Base-by-base conservation (phyloP, 257 asterid genomes). In the Scutellaria minor region DNA sequence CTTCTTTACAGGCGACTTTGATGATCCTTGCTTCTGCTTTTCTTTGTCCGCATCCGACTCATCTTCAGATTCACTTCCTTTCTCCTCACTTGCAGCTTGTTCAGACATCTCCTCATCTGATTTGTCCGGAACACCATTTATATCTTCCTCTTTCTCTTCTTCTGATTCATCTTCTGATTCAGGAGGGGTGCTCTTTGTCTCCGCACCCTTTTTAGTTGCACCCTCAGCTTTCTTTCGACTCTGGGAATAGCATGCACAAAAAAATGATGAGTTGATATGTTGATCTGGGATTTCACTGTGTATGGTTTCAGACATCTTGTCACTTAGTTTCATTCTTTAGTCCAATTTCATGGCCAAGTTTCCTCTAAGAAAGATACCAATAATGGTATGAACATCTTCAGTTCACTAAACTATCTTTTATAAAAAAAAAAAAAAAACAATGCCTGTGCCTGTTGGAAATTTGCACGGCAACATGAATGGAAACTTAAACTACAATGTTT, bases 91-190 rank as follows among this genome's bases (percentile, higher is more conserved):
- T 40, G 78, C 89, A 75, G 88, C 88, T 60, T 78, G 81, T 35
- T 89, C 90, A 70, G 97, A 85, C 80, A 81, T 74, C 83, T 88
- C 99, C 80, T 87, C 97, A 81, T 88, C 90, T 45, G 95, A 87
- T 74, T 48, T 77, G 54, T 87, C 90, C 0, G 77, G 85, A 59
- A 66, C 76, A 40, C 91, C 93, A 77, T 87, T 83, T 12, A 41
- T 69, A 66, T 84, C 83, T 76, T 87, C 83, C 64, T 82, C 83
- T 59, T 85, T 83, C 46, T 83, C 90, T 57, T 81, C 85, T 45
- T 75, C 95, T 47, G 80, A 83, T 79, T 85, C 97, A 76, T 81
- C 87, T 70, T 90, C 96, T 14, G 90, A 82, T 68, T 82, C 92
- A 52, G 84, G 78, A 14, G 40, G 72, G 5, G 59, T 14, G 71